Percentiles rank a stretch among this genome's conserved stretches.
These are phyloP conservation scores for Lactifluus hygrophoroides DNA, from an alignment of 768 basidiomycete genomes.

Conservation along the genomic window DNA sequence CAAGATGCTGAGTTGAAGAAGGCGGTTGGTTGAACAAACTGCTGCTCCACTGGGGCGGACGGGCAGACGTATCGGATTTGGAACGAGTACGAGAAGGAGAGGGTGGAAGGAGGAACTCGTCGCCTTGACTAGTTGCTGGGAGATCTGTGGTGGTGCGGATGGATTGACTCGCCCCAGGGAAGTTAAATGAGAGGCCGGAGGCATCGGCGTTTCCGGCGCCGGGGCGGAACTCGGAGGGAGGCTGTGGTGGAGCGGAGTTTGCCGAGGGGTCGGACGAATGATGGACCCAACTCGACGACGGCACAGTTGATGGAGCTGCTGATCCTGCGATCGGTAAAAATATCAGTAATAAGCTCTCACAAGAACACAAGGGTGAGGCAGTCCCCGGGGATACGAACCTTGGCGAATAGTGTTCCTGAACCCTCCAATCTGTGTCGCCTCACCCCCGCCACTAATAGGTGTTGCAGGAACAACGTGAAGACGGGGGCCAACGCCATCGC, in stretches of 20 bases:
- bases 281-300: conserved; percentile 16
- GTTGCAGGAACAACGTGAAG: conserved; percentile 80
- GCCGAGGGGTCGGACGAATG: conserved; percentile 23
- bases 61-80: conserved; percentile 20
- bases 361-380: conserved; percentile 1
- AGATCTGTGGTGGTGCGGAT: conserved; percentile 1
- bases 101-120: conserved; percentile 19
- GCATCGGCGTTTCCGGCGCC: conserved; percentile 13
- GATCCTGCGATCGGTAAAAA: conserved; percentile 17
- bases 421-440: conserved; percentile 36
- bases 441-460: conserved; percentile 58
- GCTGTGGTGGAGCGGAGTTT: conserved; percentile 16
- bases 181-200: conserved; percentile 17
- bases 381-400: conserved; percentile 33
- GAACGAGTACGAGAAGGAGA: conserved; percentile 20
- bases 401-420: conserved; percentile 48
- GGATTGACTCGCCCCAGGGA: conserved; percentile 5
- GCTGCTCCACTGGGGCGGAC: conserved; percentile 15
- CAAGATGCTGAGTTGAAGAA: not conserved
- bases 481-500: conserved; percentile 45
- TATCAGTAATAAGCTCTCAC: conserved; percentile 5
- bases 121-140: conserved; percentile 7
- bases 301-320: conserved; percentile 18
- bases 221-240: conserved; percentile 6
- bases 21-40: conserved; percentile 5